Evolutionary conservation across 164 flowering plant genomes (phyloP), one percentile per base, ranked within the genome.

Genomic region (Vitis labrusca): DNA sequence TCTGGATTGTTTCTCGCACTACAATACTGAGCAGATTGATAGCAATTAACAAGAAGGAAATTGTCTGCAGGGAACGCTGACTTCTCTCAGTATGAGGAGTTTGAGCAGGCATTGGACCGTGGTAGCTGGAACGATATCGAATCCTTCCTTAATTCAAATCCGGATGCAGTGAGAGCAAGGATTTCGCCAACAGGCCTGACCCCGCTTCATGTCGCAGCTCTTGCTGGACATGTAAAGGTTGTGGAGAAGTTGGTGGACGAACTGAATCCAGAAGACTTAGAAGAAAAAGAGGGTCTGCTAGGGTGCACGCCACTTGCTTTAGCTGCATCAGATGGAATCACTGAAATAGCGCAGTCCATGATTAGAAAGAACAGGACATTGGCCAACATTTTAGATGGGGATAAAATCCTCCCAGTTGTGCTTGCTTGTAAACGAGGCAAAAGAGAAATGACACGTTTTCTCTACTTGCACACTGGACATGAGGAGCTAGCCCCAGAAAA

Each of bases 201-300:
- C 2, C 19, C 68, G 14, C 68, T 65, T 65, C 68, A 65, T 16
- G 17, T 27, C 29, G 68, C 68, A 11, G 17, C 16, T 2, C 3
- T 2, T 11, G 10, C n/a, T 11, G 68, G 59, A 0, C 68, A 67
- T 23, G 30, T 29, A 8, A 2, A 58, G 8, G n/a, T 67, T 12
- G 62, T 58, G 16, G 48, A 57, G 53, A n/a, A 67, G 11, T 56
- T 67, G 53, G 60, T 67, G 12, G n/a, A 56, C 1, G 6, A 7
- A 15, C 19, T 67, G 37, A 2, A 51, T 1, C 2, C 9, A 2
- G 13, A 54, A 37, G 61, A 55, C 61, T 16, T 66, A 27, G 69
- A 66, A 66, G 11, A 32, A 37, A 0, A 30, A 15, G 48, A 66
- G 4, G 10, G 3, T 12, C 0, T 13, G 37, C 7, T 1, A 2